These are phyloP conservation scores for Hyphodiscus sp. DNA, from an alignment of 2,329 filamentous ascomycete genomes.

Conservation along the genomic window DNA sequence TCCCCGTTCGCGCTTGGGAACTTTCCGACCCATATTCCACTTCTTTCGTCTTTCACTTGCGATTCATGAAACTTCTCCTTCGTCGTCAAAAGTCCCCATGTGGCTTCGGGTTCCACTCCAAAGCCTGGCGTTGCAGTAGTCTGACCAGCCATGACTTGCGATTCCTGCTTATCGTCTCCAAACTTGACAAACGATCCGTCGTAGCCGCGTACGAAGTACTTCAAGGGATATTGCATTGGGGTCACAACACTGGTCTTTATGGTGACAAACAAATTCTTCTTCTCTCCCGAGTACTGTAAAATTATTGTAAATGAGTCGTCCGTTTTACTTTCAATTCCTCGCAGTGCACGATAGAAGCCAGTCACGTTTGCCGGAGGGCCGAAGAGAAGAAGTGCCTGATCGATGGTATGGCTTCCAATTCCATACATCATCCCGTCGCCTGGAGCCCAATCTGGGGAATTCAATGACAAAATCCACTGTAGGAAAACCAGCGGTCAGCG, in stretches of 20 bases:
- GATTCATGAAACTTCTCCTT: conserved; percentile 31
- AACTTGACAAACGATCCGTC: conserved; percentile 34
- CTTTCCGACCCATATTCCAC: conserved; percentile 31
- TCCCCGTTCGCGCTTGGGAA: conserved; percentile 35
- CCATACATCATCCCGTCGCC: conserved; percentile 38
- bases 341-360: conserved; percentile 26
- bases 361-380: conserved; percentile 30
- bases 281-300: conserved; percentile 30
- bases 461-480: conserved; percentile 32
- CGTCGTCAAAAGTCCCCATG: conserved; percentile 35
- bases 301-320: conserved; percentile 33
- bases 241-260: conserved; percentile 31
- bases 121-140: conserved; percentile 28
- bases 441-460: conserved; percentile 29
- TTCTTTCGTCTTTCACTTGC: conserved; percentile 29
- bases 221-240: conserved; percentile 27
- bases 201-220: conserved; percentile 30
- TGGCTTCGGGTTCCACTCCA: conserved; percentile 32
- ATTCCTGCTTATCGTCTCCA: conserved; percentile 33
- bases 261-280: conserved; percentile 29
- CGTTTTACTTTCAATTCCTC: conserved; percentile 22
- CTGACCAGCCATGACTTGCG: conserved; percentile 26
- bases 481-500: no score
- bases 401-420: conserved; percentile 35
- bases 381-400: conserved; percentile 33